A percentile compares a stretch with the other conserved stretches of the same genome.
phyloP scores from a whole-genome alignment of 2,329 filamentous ascomycete genomes.

The Cadophora luteo-olivacea region DNA sequence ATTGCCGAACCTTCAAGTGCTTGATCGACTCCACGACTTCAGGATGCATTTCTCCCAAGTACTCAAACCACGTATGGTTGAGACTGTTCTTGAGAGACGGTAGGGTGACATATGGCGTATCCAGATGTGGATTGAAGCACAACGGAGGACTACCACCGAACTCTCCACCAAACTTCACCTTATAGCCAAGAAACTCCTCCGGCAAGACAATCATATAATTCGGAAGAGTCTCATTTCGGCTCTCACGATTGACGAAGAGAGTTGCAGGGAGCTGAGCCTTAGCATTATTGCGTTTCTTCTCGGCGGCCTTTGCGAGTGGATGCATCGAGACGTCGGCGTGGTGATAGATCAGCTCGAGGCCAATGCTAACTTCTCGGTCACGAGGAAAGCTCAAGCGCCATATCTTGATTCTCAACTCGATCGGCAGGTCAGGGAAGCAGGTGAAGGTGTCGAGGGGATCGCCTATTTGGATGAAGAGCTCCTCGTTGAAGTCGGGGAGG shows the following conservation, averaged over 20 bases:
- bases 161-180: neutral
- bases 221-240: neutral
- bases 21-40: neutral
- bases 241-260: neutral
- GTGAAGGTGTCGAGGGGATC: neutral
- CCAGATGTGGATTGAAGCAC: neutral
- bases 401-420: neutral
- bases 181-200: neutral
- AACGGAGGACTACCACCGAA: neutral
- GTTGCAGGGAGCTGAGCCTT: neutral
- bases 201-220: neutral
- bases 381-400: neutral
- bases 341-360: neutral
- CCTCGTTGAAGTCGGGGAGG: neutral
- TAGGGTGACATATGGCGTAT: neutral
- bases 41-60: neutral
- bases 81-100: neutral
- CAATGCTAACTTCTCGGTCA: neutral
- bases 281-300: neutral
- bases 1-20: neutral
- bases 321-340: neutral
- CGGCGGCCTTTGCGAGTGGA: neutral
- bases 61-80: neutral
- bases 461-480: neutral
- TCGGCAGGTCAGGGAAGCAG: neutral